Evolutionary conservation across 1,284 basidiomycete genomes (phyloP).

Genomic region (Thecaphora thlaspeos): DNA sequence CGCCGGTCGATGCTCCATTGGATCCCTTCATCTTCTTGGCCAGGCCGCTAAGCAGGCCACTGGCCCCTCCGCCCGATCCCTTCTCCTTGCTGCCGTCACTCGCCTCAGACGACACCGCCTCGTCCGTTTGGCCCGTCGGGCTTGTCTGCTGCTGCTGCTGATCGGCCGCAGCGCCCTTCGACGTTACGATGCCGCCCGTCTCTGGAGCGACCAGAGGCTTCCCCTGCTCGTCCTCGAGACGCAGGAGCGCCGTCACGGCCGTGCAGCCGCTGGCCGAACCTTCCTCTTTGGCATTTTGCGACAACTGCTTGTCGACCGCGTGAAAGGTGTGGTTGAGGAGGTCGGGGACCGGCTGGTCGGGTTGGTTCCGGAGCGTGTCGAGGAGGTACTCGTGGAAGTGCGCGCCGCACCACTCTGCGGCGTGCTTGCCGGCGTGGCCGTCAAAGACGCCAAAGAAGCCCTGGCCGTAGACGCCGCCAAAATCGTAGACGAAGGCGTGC

Average conservation of each 20-base stretch:
- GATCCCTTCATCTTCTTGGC: conserved; percentile 8
- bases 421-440: conserved; percentile 96
- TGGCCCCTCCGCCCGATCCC: neutral
- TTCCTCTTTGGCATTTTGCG: conserved; percentile 76
- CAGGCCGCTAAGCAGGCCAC: conserved; percentile 11
- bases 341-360: conserved; percentile 73
- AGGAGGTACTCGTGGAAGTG: conserved; percentile 81
- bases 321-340: conserved; percentile 91
- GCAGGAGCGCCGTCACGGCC: conserved; percentile 92
- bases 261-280: conserved; percentile 96
- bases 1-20: too few species aligned
- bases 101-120: too few species aligned
- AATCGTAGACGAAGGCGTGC: conserved; percentile 93
- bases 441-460: conserved; percentile 98
- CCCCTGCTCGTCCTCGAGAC: conserved; percentile 73
- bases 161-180: too few species aligned
- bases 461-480: conserved; percentile 83
- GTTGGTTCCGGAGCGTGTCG: conserved; percentile 59
- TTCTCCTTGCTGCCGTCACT: too few species aligned
- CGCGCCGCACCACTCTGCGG: conserved; percentile 96
- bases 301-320: conserved; percentile 78
- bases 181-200: neutral
- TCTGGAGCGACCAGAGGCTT: conserved; percentile 24
- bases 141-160: too few species aligned
- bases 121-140: too few species aligned